Percentiles rank a stretch among this genome's conserved stretches.
These are phyloP conservation scores for Senecio squalidus DNA, from an alignment of 140 eudicot species.

Conservation along the genomic window DNA sequence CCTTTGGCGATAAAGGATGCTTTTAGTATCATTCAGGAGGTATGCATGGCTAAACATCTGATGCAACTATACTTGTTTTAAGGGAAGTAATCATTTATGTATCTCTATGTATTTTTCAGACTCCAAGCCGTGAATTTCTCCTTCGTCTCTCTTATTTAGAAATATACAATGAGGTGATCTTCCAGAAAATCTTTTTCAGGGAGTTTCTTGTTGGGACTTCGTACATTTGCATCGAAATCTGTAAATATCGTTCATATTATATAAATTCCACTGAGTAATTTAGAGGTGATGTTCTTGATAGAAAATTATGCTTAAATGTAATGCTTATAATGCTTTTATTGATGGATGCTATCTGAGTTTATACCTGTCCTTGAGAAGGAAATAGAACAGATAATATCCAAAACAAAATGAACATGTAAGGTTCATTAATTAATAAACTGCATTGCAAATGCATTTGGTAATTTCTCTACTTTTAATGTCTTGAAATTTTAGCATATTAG, in stretches of 20 bases:
- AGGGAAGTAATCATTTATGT: neutral
- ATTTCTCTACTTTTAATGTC: neutral
- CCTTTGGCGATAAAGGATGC: conserved; percentile 99
- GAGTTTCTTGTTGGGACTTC: conserved; percentile 10
- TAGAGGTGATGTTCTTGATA: neutral
- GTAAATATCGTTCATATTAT: neutral
- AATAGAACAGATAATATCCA: no score
- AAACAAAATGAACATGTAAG: neutral
- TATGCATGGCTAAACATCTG: conserved; percentile 19
- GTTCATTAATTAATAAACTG: neutral
- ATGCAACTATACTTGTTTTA: conserved; percentile 4
- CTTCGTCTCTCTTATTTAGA: conserved; percentile 95
- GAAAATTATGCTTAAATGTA: neutral
- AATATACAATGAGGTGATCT: conserved; percentile 88
- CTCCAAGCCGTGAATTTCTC: conserved; percentile 90
- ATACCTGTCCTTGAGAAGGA: neutral
- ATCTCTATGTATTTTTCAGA: conserved; percentile 36
- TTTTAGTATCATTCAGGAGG: conserved; percentile 98
- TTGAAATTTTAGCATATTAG: neutral
- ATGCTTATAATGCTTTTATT: neutral
- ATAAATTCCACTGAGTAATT: neutral
- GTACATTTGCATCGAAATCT: conserved; percentile 4
- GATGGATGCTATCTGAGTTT: neutral
- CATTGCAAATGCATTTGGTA: neutral
- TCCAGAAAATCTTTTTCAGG: neutral